Evolutionary conservation across 202 grass and related monocot species (phyloP), one percentile per base, ranked within the genome.

Genomic region (Dendrocalamus latiflorus): DNA sequence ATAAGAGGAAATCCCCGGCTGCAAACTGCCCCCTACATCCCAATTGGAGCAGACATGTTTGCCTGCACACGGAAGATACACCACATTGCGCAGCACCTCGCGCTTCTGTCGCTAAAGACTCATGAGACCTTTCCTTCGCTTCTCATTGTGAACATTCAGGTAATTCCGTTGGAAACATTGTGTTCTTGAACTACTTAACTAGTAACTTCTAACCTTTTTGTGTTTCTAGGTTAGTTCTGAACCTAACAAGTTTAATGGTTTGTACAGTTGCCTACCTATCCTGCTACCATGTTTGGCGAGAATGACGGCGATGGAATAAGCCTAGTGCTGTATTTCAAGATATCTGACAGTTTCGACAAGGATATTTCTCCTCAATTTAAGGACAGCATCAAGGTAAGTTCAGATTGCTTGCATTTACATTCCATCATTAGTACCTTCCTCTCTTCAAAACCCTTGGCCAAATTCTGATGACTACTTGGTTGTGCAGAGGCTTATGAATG

Each of bases 81-180:
- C 44, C 91, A 95, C 82, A 91, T 98, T 68, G 95, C 93, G 9
- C 95, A 95, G 68, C 87, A 95, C 68, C 88, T 95, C 42, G 88
- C 87, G 26, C 89, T 98, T 59, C 93, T 89, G 0, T 86, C 85
- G 16, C 45, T 93, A 28, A 95, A 90, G 69, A 26, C 89, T 16
- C 91, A 95, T 2, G 83, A 91, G 65, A 85, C 83, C 41, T 88
- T 98, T 78, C 95, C 95, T 18, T 83, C 91, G 18, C 83, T 98
- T 22, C 89, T 95, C 58, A 91, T 93, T 81, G 87, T 95, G 14
- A 95, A 98, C 78, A 98, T 95, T 89, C 95, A 98, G 93, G 95
- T 98, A 87, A 42, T 51, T 45, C 51, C 53, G 53, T 20, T 38
- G 65, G 34, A 30, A 17, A 79, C 18, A 1, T 44, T 39, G 17